Base-by-base conservation (phyloP, 2,329 filamentous ascomycete species). In the Fusarium brachygibbosum region DNA sequence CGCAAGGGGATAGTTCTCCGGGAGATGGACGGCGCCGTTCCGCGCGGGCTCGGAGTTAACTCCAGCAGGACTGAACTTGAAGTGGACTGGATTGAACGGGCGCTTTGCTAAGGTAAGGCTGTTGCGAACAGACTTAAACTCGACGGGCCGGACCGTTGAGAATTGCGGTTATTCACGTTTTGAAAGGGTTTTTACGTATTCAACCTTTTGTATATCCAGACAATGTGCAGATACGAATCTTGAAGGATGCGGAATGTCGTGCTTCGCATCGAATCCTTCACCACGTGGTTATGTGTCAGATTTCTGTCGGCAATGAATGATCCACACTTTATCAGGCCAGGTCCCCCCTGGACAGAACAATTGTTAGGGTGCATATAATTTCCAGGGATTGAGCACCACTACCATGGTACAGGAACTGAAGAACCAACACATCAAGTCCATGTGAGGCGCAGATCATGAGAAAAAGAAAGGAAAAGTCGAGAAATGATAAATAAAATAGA, bases 91-190 rank as follows among this genome's bases (percentile, higher is more conserved):
- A 35, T 8, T 25, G 46, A 10, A 35, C 46, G 46, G 46, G 16
- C 31, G 31, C 16, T 35, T 28, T 21, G 21, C 48, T 50, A 50
- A 50, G 32, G 19, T 28, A n/a, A 64, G 32, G 19, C 17, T 35
- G 38, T 7, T 40, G 35, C 23, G 63, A 29, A 54, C 42, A 61
- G 67, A 60, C 41, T 37, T 21, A 21, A 25, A 17, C 12, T 35
- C 37, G 28, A 57, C 68, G 68, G 68, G 58, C 46, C 68, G 68
- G 29, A 63, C 68, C 68, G 68, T 59, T 17, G 19, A 23, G 16
- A 55, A 25, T 23, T 13, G 13, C 16, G 46, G 23, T 35, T 63
- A 29, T 62, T 55, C 19, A 34, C n/a, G n/a, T n/a, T n/a, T n/a
- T 35, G 3, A n/a, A 23, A 21, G 29, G 9, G 34, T n/a, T 6